phyloP scores from a whole-genome alignment of 805 yeast species.

The Wickerhamiella qilinensis region DNA sequence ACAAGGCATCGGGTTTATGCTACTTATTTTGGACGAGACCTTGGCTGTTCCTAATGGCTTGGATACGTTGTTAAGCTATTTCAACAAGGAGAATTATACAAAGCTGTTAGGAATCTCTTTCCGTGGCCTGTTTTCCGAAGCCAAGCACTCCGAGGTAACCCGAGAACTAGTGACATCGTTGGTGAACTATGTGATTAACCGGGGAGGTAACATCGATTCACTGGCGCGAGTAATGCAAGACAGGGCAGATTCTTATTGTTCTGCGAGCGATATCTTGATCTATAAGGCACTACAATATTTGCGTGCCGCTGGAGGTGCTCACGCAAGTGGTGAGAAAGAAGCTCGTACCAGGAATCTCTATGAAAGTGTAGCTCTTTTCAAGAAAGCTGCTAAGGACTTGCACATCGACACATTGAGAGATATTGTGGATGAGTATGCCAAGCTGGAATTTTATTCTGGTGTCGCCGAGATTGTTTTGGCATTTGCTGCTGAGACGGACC shows the following conservation, averaged over 20 bases:
- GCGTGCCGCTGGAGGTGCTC: conserved; percentile 68
- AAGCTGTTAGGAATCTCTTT: conserved; percentile 53
- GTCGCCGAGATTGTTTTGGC: conserved; percentile 71
- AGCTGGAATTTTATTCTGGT: conserved; percentile 64
- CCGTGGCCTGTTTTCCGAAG: conserved; percentile 62
- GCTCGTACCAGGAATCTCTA: conserved; percentile 41
- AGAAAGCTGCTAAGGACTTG: conserved; percentile 63
- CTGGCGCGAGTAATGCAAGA: conserved; percentile 80
- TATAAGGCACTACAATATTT: conserved; percentile 88
- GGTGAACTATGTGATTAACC: conserved; percentile 71
- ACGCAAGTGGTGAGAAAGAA: conserved; percentile 18
- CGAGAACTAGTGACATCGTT: conserved; percentile 80
- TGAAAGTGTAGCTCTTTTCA: conserved; percentile 60
- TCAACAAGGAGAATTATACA: conserved; percentile 51
- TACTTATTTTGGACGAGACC: conserved; percentile 61
- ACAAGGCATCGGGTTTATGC: conserved; percentile 79
- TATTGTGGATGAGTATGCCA: conserved; percentile 61
- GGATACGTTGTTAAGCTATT: conserved; percentile 51
- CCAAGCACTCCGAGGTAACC: conserved; percentile 32
- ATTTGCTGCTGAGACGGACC: conserved; percentile 55
- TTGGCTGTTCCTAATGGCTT: conserved; percentile 28
- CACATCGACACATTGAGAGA: conserved; percentile 68
- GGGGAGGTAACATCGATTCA: conserved; percentile 86
- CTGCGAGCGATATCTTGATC: conserved; percentile 81
- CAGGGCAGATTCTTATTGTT: conserved; percentile 87